Conservation (phyloP, 805 yeast species). For the Lipomyces sp. region DNA sequence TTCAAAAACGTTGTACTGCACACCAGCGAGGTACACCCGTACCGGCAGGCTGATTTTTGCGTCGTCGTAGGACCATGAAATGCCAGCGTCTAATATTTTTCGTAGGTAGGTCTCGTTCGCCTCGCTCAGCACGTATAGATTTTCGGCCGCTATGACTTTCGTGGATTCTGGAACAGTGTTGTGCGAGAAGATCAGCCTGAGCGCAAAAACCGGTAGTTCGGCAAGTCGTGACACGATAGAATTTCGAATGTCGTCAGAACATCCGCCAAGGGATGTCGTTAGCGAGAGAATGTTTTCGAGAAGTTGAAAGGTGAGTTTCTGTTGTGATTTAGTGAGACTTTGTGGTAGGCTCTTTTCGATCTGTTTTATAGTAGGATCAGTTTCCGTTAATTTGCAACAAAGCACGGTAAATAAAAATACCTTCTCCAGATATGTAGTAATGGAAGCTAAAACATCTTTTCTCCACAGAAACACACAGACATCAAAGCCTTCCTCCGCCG, state of each 20-base stretch:
- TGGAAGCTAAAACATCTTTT: conserved; percentile 65
- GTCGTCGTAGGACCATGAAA: not conserved
- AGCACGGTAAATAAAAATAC: too few relatives aligned
- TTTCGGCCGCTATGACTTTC: conserved; percentile 34
- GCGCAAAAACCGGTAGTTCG: conserved; percentile 24
- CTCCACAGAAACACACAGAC: conserved; percentile 73
- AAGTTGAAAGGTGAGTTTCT: conserved; percentile 56
- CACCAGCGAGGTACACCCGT: conserved; percentile 21
- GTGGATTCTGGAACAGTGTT: conserved; percentile 8
- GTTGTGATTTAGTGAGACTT: conserved; percentile 36
- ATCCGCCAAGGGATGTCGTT: conserved; percentile 52
- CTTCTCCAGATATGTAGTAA: conserved; percentile 12
- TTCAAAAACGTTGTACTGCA: conserved; percentile 21
- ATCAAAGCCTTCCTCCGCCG: conserved; percentile 85
- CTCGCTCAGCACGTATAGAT: conserved; percentile 37
- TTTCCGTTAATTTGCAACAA: too few relatives aligned
- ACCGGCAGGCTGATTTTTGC: conserved; percentile 6
- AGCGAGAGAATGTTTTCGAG: conserved; percentile 72
- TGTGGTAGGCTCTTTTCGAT: too few relatives aligned
- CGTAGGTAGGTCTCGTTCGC: conserved; percentile 26
- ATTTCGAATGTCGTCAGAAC: conserved; percentile 21
- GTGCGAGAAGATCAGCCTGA: conserved; percentile 14
- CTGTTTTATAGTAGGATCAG: too few relatives aligned
- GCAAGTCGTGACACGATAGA: conserved; percentile 38
- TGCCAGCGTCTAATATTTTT: conserved; percentile 11